Base-by-base conservation (phyloP, 164 flowering plant species). In the Kingdonia uniflora region DNA sequence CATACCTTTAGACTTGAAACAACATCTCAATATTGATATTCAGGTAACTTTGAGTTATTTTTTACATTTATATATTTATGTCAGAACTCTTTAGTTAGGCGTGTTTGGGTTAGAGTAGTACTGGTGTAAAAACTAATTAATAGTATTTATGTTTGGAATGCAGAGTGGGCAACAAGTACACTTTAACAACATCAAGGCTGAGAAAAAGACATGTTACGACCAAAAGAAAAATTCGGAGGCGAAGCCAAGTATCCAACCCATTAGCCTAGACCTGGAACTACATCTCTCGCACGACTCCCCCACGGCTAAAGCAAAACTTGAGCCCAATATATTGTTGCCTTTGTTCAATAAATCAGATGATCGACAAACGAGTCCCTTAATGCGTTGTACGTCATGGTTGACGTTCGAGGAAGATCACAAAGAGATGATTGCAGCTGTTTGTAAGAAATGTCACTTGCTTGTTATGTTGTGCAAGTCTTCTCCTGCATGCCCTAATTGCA, bases 401-500 rank as follows among this genome's bases (percentile, higher is more conserved):
- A 64, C 79, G 0, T 53, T 65, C 2, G 85, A 77, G 49, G 73
- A 47, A 25, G 72, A 72, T 13, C 56, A 72, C 6, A 63, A 71
- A 33, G 94, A 86, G 60, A 90, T 86, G 97, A 70, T 86, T 2
- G 84, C 97, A 6, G 76, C 81, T 0, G 95, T 79, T 19, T 90
- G 97, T 71, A 71, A 66, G 65, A 51, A 68, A n/a, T 90, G 97
- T 46, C 83, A 87, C 70, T 79, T 90, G 94, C 51, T 90, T 66
- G 97, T 87, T 25, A 77, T 90, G 81, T 68, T 90, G 10, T 81
- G 81, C 76, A 85, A 80, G 74, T 74, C 89, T 6, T 74, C 91
- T 4, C 95, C 95, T 33, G 21, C 78, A 7, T 90, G 97, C 60
- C 97, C 97, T 1, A 87, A 84, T 56, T 90, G 97, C 85, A 90